Evolutionary conservation across 2,329 filamentous ascomycete species (phyloP).

Genomic region (Clarireedia monteithiana): DNA sequence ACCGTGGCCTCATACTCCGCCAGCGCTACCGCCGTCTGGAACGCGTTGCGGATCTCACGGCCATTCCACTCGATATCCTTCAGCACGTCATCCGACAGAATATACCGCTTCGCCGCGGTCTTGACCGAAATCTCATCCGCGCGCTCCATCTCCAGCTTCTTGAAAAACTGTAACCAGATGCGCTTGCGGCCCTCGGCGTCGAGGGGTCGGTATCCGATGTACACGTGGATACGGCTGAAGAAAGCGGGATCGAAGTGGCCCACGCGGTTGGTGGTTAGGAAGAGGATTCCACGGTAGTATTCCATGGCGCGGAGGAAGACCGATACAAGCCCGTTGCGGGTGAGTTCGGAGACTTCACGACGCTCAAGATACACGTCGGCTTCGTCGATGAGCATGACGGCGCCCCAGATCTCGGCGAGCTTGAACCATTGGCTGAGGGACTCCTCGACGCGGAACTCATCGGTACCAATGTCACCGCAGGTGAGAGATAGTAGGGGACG

Average conservation of each 20-base stretch:
- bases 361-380: constrained; percentile 42
- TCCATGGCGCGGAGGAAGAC: constrained; percentile 35
- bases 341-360: constrained; percentile 25
- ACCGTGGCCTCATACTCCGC: constrained; percentile 17
- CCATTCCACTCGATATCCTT: constrained; percentile 23
- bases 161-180: constrained; percentile 27
- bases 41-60: constrained; percentile 23
- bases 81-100: constrained; percentile 15
- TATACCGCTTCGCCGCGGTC: constrained; percentile 14
- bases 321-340: constrained; percentile 31
- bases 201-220: constrained; percentile 27
- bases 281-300: constrained; percentile 36
- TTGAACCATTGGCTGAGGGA: constrained; percentile 40
- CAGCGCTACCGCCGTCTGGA: constrained; percentile 22
- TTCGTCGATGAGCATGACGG: constrained; percentile 44
- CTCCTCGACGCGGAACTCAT: constrained; percentile 37
- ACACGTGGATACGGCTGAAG: constrained; percentile 31
- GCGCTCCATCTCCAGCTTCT: constrained; percentile 16
- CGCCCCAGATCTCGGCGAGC: constrained; percentile 42
- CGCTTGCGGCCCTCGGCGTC: constrained; percentile 18
- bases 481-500: constrained; percentile 28
- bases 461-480: constrained; percentile 42
- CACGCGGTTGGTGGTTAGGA: constrained; percentile 37
- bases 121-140: constrained; percentile 12
- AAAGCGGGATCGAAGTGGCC: constrained; percentile 34